These are phyloP conservation scores for Martiniozyma abietophila DNA, from an alignment of 805 yeast species.

Conservation along the genomic window DNA sequence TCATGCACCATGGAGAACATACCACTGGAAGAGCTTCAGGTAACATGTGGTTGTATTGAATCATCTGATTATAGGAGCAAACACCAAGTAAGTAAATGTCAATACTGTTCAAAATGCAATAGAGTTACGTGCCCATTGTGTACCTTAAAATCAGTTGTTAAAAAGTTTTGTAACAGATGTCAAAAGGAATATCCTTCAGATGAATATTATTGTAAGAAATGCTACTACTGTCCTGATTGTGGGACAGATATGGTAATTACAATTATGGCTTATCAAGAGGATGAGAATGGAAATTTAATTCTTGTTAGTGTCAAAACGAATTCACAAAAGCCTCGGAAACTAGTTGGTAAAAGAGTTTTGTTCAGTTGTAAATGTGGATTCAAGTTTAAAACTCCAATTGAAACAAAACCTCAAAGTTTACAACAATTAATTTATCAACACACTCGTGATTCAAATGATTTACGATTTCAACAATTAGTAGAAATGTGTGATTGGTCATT, in stretches of 20 bases:
- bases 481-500: slow-evolving; percentile 14
- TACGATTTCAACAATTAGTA: slow-evolving; percentile 11
- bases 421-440: slow-evolving; percentile 20
- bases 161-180: slow-evolving; percentile 5
- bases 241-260: slow-evolving; percentile 11
- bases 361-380: slow-evolving; percentile 34
- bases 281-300: not conserved
- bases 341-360: slow-evolving; percentile 27
- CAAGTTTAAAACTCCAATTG: slow-evolving; percentile 28
- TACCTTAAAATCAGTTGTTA: slow-evolving; percentile 9
- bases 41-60: too few species aligned
- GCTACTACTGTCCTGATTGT: slow-evolving; percentile 30
- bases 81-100: too few species aligned
- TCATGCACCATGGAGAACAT: too few species aligned
- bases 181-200: not conserved
- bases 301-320: not conserved
- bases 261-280: not conserved
- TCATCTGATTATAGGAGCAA: too few species aligned
- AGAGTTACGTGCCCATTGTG: slow-evolving; percentile 22
- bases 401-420: slow-evolving; percentile 35
- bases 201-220: slow-evolving; percentile 19
- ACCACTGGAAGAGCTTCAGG: too few species aligned
- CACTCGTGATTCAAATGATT: slow-evolving; percentile 6
- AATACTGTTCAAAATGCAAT: too few species aligned
- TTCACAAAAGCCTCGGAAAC: not conserved